A percentile compares a stretch with the other conserved stretches of the same genome.
Conservation (phyloP, 1,284 basidiomycete genomes). For the Somion occarium region DNA sequence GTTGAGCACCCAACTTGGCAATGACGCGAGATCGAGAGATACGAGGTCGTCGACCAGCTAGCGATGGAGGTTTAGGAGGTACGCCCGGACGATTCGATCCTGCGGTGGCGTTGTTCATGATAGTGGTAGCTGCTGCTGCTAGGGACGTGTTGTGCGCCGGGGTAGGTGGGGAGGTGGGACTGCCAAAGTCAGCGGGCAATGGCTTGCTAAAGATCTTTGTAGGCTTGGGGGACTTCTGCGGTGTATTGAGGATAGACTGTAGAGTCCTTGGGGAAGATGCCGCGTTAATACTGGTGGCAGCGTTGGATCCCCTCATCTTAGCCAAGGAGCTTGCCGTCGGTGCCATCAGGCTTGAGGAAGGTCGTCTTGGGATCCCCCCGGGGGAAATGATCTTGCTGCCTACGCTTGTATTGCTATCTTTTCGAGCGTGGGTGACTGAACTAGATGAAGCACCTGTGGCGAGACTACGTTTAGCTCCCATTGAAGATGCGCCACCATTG, state of each 20-base stretch:
- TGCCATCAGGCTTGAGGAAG: conserved; percentile 56
- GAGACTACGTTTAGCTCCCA: conserved; percentile 26
- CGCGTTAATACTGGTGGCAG: conserved; percentile 12
- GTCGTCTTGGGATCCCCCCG: conserved; percentile 15
- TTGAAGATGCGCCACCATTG: conserved; percentile 33
- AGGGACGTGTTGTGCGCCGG: conserved; percentile 30
- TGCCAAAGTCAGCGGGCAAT: conserved; percentile 23
- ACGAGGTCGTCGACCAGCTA: conserved; percentile 57
- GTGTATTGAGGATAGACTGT: conserved; percentile 41
- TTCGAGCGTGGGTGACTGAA: neutral
- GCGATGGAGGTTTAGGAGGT: conserved; percentile 33
- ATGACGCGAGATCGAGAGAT: conserved; percentile 77
- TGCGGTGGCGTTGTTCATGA: conserved; percentile 14
- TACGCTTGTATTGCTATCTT: neutral
- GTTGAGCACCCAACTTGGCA: conserved; percentile 67
- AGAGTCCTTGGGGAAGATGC: conserved; percentile 27
- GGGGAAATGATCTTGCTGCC: conserved; percentile 10
- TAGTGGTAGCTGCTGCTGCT: conserved; percentile 25
- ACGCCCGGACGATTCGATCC: conserved; percentile 10
- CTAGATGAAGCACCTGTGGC: neutral
- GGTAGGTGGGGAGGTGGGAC: conserved; percentile 34
- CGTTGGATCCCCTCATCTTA: conserved; percentile 33
- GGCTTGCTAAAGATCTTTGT: conserved; percentile 53
- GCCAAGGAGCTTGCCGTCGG: conserved; percentile 77
- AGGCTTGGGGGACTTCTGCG: conserved; percentile 22